phyloP scores from a whole-genome alignment of 2,329 filamentous ascomycete species.

The Dactylellina drechsleri region DNA sequence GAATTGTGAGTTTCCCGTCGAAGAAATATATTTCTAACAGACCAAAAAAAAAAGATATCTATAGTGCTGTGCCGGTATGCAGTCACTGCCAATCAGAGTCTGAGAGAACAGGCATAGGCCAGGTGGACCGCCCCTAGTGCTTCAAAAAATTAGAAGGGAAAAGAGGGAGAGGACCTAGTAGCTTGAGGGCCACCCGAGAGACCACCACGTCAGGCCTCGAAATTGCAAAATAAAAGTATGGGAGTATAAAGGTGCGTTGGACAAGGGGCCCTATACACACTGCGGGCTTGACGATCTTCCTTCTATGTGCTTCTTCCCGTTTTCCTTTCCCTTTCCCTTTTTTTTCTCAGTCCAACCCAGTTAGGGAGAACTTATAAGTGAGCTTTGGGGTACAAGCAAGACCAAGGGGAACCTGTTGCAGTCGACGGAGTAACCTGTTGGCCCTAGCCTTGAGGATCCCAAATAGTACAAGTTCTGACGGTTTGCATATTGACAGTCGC shows the following conservation, averaged over 20 bases:
- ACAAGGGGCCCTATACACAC: slow-evolving; percentile 54
- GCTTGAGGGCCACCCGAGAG: slow-evolving; percentile 50
- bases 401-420: slow-evolving; percentile 37
- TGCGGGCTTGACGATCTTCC: slow-evolving; percentile 54
- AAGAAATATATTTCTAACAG: slow-evolving; percentile 49
- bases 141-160: slow-evolving; percentile 53
- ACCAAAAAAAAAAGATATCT: slow-evolving; percentile 35
- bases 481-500: slow-evolving; percentile 45
- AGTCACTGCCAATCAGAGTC: slow-evolving; percentile 53
- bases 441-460: slow-evolving; percentile 47
- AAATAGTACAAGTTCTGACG: slow-evolving; percentile 54
- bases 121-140: slow-evolving; percentile 54
- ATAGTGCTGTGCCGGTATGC: slow-evolving; percentile 51
- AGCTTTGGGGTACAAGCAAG: slow-evolving; percentile 31
- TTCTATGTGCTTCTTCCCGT: slow-evolving; percentile 45
- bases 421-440: slow-evolving; percentile 45
- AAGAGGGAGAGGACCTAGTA: slow-evolving; percentile 42
- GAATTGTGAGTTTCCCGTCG: slow-evolving; percentile 37
- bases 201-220: slow-evolving; percentile 55
- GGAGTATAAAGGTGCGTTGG: slow-evolving; percentile 55
- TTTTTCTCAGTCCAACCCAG: slow-evolving; percentile 30
- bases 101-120: slow-evolving; percentile 52
- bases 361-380: slow-evolving; percentile 37
- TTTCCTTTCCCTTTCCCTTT: slow-evolving; percentile 29
- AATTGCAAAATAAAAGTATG: slow-evolving; percentile 55